phyloP scores from a whole-genome alignment of 75 land plant genomes.

The Adiantum capillusveneris region DNA sequence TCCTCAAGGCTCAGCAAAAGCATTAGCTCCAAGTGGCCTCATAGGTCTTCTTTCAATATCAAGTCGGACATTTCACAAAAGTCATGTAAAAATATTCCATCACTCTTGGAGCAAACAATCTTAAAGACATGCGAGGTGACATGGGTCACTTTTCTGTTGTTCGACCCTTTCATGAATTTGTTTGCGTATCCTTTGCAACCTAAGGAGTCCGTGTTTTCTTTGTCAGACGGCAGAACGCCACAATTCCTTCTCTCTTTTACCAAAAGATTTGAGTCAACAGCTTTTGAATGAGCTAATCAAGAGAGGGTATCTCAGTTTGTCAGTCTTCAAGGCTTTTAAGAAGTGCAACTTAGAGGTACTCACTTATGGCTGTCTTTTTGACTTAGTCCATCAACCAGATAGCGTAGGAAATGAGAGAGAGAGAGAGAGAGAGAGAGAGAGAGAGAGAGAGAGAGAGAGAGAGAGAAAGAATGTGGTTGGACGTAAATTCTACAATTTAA shows the following conservation, averaged over 20 bases:
- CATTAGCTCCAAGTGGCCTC: constrained; percentile 75
- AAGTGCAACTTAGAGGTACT: constrained; percentile 94
- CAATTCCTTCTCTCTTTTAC: constrained; percentile 50
- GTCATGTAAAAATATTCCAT: constrained; percentile 30
- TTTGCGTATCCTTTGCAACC: neutral
- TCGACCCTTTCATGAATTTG: neutral
- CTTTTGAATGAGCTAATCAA: constrained; percentile 76
- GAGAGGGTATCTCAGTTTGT: constrained; percentile 39
- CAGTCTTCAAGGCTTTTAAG: constrained; percentile 48
- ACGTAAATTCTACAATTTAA: no score
- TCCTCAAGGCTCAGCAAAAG: constrained; percentile 45
- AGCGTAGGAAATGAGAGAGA: no score
- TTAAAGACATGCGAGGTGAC: constrained; percentile 54
- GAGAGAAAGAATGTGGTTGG: no score
- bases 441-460: no score
- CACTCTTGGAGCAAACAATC: constrained; percentile 69
- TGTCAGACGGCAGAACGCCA: constrained; percentile 54
- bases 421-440: no score
- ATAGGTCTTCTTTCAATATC: constrained; percentile 27
- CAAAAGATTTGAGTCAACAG: constrained; percentile 89
- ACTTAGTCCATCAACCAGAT: no score
- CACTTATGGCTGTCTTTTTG: neutral
- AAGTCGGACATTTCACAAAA: constrained; percentile 9
- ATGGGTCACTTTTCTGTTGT: neutral
- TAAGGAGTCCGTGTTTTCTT: neutral